Conservation (phyloP, 2,329 filamentous ascomycete species). For the Orbilia brochopaga region DNA sequence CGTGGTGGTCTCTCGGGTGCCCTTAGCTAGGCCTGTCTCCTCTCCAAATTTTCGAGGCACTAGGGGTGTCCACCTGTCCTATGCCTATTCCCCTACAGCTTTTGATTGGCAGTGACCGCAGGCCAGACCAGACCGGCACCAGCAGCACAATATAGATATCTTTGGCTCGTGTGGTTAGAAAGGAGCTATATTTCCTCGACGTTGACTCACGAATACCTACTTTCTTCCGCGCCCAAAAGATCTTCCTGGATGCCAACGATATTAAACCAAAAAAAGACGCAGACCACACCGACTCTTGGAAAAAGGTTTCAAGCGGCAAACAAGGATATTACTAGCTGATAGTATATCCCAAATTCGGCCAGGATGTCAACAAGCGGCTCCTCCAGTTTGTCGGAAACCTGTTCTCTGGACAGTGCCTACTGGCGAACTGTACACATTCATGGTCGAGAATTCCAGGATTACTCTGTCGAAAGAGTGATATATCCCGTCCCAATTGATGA, state of each 20-base stretch:
- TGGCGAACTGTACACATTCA: constrained; percentile 67
- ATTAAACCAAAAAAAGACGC: constrained; percentile 16
- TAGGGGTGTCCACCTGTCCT: constrained; percentile 50
- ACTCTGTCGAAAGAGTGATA: constrained; percentile 68
- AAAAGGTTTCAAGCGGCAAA: constrained; percentile 29
- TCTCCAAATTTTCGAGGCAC: constrained; percentile 49
- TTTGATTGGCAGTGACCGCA: constrained; percentile 50
- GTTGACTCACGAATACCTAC: constrained; percentile 29
- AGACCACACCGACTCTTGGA: constrained; percentile 27
- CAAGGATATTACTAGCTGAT: constrained; percentile 37
- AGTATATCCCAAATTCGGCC: constrained; percentile 30
- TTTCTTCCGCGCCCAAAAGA: constrained; percentile 18
- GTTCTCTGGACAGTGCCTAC: constrained; percentile 65
- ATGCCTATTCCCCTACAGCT: constrained; percentile 41
- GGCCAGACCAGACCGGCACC: constrained; percentile 13
- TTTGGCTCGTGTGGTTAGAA: constrained; percentile 39
- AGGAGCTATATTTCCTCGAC: constrained; percentile 34
- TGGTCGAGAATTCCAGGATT: constrained; percentile 71
- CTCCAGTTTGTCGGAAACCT: constrained; percentile 58
- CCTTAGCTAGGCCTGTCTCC: constrained; percentile 41
- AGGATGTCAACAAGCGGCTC: constrained; percentile 51
- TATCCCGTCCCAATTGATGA: constrained; percentile 75
- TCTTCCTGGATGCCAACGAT: constrained; percentile 20
- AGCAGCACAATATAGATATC: constrained; percentile 48
- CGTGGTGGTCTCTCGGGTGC: constrained; percentile 50